Percentiles rank a stretch among this genome's conserved stretches.
These are phyloP conservation scores for Zea mays DNA, from an alignment of 176 grass and related monocot species.

Conservation along the genomic window Zm-B73-REFERENCE-NAM-5.0 NC_050100.1:10336501-10337000, in stretches of 20 bases:
- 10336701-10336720: slow-evolving; percentile 99
- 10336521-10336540: slow-evolving; percentile 35
- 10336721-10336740: slow-evolving; percentile 99
- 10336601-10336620: slow-evolving; percentile 23
- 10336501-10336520: slow-evolving; percentile 48
- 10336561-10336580: slow-evolving; percentile 28
- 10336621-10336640: slow-evolving; percentile 34
- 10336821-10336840: neutral
- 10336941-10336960: neutral
- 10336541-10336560: slow-evolving; percentile 46
- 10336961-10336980: slow-evolving; percentile 31
- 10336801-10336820: slow-evolving; percentile 17
- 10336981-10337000: slow-evolving; percentile 6
- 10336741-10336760: slow-evolving; percentile 55
- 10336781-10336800: neutral
- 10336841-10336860: neutral
- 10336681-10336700: slow-evolving; percentile 97
- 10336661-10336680: slow-evolving; percentile 79
- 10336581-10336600: slow-evolving; percentile 27
- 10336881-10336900: slow-evolving; percentile 80
- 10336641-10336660: slow-evolving; percentile 44
- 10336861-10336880: slow-evolving; percentile 50
- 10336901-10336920: slow-evolving; percentile 23
- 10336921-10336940: slow-evolving; percentile 32
- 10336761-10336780: slow-evolving; percentile 26